A percentile compares a stretch with the other conserved stretches of the same genome.
phyloP scores from a whole-genome alignment of 1,139 yeast species.

The Lodderomyces metapsilosis region DNA sequence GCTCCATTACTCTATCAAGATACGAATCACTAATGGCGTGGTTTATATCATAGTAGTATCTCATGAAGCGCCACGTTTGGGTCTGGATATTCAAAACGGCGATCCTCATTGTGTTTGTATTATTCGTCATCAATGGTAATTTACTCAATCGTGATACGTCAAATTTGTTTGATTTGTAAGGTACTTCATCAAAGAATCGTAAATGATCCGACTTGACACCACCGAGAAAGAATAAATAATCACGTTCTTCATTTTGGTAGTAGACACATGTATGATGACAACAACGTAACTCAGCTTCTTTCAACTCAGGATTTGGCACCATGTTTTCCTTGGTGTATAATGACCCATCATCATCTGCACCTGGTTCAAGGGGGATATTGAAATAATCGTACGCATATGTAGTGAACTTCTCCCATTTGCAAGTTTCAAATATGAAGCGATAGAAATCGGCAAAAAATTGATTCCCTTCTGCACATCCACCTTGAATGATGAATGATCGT shows the following conservation, averaged over 20 bases:
- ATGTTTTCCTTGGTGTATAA: slow-evolving; percentile 23
- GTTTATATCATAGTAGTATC: slow-evolving; percentile 33
- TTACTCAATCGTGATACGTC: slow-evolving; percentile 37
- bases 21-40: slow-evolving; percentile 23
- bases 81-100: slow-evolving; percentile 40
- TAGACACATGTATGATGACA: slow-evolving; percentile 44
- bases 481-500: slow-evolving; percentile 39
- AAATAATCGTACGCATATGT: slow-evolving; percentile 42
- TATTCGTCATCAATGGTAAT: slow-evolving; percentile 29
- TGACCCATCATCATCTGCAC: slow-evolving; percentile 29
- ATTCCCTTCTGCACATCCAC: slow-evolving; percentile 37
- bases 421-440: slow-evolving; percentile 32
- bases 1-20: slow-evolving; percentile 21
- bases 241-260: slow-evolving; percentile 34
- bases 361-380: slow-evolving; percentile 24
- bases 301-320: slow-evolving; percentile 26
- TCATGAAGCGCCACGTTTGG: slow-evolving; percentile 43
- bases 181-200: slow-evolving; percentile 29
- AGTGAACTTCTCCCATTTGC: slow-evolving; percentile 33
- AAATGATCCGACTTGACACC: slow-evolving; percentile 41
- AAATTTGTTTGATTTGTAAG: slow-evolving; percentile 32
- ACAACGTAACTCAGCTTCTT: slow-evolving; percentile 44
- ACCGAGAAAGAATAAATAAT: slow-evolving; percentile 41
- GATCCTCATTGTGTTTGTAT: slow-evolving; percentile 32
- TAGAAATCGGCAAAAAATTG: slow-evolving; percentile 35